Evolutionary conservation across 345 rosid species (phyloP).

Genomic region (Pseudoturritis turrita): DNA sequence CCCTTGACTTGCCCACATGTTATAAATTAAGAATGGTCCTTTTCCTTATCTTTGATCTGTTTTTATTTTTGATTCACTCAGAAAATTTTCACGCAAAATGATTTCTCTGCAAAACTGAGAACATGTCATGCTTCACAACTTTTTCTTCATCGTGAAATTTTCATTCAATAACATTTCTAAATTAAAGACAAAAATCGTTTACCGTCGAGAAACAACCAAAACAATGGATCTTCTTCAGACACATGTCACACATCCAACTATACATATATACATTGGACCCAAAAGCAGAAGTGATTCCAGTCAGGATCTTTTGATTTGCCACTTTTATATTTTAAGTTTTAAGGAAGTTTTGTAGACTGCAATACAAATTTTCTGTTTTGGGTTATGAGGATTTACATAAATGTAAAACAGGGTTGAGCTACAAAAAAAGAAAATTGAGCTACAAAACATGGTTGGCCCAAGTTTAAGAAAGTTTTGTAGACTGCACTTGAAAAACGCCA

Average conservation of each 20-base stretch:
- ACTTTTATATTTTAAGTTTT: not conserved
- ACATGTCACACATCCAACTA: conserved; percentile 15
- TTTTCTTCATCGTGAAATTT: conserved; percentile 11
- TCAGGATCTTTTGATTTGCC: conserved; percentile 16
- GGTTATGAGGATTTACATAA: not conserved
- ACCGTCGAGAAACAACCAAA: conserved; percentile 16
- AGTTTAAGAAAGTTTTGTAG: too few species aligned
- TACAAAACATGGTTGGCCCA: too few species aligned
- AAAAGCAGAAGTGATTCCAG: conserved; percentile 4
- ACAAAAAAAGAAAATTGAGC: too few species aligned
- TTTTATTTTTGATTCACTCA: not conserved
- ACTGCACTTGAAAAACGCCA: too few species aligned
- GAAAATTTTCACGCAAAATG: not conserved
- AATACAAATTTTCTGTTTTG: not conserved
- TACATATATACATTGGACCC: conserved; percentile 2
- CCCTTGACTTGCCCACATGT: conserved; percentile 29
- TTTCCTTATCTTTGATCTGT: conserved; percentile 19
- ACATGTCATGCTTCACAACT: conserved; percentile 15
- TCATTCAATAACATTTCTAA: not conserved
- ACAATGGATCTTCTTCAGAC: conserved; percentile 7
- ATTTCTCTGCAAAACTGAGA: conserved; percentile 18
- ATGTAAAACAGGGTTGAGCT: too few species aligned
- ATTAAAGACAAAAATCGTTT: not conserved
- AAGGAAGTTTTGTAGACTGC: conserved; percentile 7
- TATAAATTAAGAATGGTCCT: conserved; percentile 16